Percentiles rank a stretch among this genome's conserved stretches.
These are phyloP conservation scores for Trametes meyenii DNA, from an alignment of 768 basidiomycete genomes.

Conservation along the genomic window DNA sequence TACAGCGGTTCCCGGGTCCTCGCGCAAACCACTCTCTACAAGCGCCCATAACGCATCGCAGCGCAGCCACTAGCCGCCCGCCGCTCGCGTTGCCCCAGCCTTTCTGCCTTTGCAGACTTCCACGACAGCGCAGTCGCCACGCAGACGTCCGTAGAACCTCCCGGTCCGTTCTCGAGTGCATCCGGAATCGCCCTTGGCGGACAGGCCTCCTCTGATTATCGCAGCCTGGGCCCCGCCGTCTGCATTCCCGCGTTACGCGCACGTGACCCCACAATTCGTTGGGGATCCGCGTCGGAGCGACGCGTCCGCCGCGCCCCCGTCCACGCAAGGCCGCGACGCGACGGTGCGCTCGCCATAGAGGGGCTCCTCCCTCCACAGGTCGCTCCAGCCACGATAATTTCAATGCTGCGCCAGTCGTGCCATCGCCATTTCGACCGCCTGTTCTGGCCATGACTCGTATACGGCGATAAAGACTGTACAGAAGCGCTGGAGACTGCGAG, in stretches of 20 bases:
- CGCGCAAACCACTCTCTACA: slow-evolving; percentile 3
- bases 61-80: neutral
- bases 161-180: slow-evolving; percentile 17
- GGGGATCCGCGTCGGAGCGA: slow-evolving; percentile 10
- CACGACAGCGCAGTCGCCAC: neutral
- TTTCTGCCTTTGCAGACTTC: neutral
- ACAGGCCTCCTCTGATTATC: neutral
- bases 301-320: neutral
- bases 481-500: no score
- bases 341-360: neutral
- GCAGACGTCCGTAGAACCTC: neutral
- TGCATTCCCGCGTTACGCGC: neutral
- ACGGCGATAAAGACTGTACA: no score
- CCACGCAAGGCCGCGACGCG: neutral
- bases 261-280: slow-evolving; percentile 15
- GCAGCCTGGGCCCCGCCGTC: neutral
- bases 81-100: neutral
- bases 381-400: neutral
- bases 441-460: no score
- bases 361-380: neutral
- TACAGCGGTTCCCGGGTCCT: slow-evolving; percentile 18
- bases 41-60: slow-evolving; percentile 3
- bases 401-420: neutral
- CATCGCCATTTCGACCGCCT: no score
- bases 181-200: slow-evolving; percentile 7